Evolutionary conservation across 2,329 filamentous ascomycete species (phyloP).

Genomic region (Bipolaris oryzae): DNA sequence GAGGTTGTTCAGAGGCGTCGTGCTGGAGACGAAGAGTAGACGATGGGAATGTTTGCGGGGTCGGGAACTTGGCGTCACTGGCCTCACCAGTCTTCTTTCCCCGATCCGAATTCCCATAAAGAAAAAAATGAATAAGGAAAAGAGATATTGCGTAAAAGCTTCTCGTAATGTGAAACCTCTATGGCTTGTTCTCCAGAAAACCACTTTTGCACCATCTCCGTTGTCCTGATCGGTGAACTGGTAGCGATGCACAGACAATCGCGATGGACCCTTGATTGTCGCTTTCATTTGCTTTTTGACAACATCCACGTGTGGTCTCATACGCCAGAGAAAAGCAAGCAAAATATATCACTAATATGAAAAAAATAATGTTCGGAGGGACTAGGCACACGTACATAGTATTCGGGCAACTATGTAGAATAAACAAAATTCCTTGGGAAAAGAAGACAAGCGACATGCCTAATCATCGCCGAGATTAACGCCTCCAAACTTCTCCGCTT

Average conservation of each 20-base stretch:
- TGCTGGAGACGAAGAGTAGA: background rate
- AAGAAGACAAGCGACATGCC: background rate
- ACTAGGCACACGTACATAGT: background rate
- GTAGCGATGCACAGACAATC: background rate
- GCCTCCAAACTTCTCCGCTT: slow-evolving; percentile 24
- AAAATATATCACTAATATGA: no score
- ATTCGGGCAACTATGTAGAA: background rate
- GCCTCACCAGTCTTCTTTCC: background rate
- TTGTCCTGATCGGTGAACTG: background rate
- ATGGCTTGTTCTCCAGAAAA: background rate
- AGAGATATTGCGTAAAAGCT: background rate
- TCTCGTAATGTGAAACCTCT: background rate
- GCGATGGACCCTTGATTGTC: background rate
- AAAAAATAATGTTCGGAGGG: no score
- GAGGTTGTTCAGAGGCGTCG: background rate
- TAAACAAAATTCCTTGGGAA: background rate
- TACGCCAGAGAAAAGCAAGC: no score
- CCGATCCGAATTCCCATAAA: no score
- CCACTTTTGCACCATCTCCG: background rate
- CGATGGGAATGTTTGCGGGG: background rate
- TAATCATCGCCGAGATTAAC: slow-evolving; percentile 14
- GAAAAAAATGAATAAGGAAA: background rate
- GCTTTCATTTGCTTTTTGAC: no score
- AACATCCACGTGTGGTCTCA: no score
- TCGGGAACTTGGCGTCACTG: background rate